Evolutionary conservation across 148 eudicot species (phyloP).

Genomic region (Heliamphora exappendiculata): DNA sequence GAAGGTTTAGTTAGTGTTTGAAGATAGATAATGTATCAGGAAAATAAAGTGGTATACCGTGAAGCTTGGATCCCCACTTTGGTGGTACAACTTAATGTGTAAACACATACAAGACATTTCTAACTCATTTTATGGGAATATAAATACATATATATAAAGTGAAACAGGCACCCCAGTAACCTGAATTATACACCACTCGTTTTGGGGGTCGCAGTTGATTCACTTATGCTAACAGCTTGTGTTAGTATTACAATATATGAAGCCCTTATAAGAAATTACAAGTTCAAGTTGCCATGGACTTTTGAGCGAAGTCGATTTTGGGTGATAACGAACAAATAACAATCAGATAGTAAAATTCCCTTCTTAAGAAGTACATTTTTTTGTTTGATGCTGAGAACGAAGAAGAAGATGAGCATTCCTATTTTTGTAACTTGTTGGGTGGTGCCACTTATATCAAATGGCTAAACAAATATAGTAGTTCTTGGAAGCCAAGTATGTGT

Average conservation of each 20-base stretch:
- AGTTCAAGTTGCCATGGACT: not conserved
- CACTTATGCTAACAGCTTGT: not conserved
- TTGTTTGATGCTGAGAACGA: not conserved
- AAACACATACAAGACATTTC: not conserved
- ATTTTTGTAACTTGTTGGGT: not conserved
- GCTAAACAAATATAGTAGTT: not conserved
- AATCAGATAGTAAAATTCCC: too few species aligned
- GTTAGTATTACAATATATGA: not conserved
- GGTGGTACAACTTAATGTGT: not conserved
- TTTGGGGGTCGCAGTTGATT: not conserved
- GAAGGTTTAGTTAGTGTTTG: not conserved
- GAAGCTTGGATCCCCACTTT: not conserved
- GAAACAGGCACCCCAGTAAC: not conserved
- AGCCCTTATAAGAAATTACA: not conserved
- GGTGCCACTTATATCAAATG: not conserved
- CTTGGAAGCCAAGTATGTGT: not conserved
- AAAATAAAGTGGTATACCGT: not conserved
- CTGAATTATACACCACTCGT: not conserved
- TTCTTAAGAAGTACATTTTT: too few species aligned
- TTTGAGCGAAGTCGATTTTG: not conserved
- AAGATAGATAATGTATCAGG: not conserved
- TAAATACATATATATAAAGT: too few species aligned
- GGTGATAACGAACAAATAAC: too few species aligned
- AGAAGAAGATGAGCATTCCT: not conserved
- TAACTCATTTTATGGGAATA: not conserved